These are phyloP conservation scores for Saccharomycopsis fibuligera DNA, from an alignment of 805 yeast genomes.

Conservation along the genomic window DNA sequence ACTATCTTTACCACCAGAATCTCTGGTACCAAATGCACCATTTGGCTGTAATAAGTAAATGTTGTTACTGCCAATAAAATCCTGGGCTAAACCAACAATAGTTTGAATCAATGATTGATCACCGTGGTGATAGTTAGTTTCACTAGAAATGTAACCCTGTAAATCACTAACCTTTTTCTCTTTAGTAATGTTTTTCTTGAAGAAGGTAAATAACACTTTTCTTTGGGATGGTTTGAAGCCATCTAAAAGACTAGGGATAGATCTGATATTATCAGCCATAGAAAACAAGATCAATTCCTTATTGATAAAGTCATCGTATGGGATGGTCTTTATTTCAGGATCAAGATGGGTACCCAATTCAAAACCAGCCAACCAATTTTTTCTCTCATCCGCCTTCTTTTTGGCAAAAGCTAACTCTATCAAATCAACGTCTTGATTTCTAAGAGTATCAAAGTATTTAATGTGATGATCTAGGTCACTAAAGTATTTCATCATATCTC, in stretches of 20 bases:
- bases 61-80: conserved; percentile 89
- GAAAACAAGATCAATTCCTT: conserved; percentile 91
- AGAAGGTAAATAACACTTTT: conserved; percentile 83
- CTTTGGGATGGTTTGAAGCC: conserved; percentile 98
- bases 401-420: conserved; percentile 94
- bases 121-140: conserved; percentile 94
- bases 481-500: conserved; percentile 85
- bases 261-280: conserved; percentile 93
- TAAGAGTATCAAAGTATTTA: conserved; percentile 76
- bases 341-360: conserved; percentile 90
- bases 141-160: conserved; percentile 83
- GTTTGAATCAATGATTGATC: conserved; percentile 84
- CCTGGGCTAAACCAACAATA: conserved; percentile 90
- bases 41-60: conserved; percentile 78
- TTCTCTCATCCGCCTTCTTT: conserved; percentile 93
- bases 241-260: conserved; percentile 89
- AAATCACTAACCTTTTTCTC: conserved; percentile 89
- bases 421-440: conserved; percentile 65
- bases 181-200: conserved; percentile 64
- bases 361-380: conserved; percentile 90
- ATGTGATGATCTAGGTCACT: conserved; percentile 77
- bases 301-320: conserved; percentile 89
- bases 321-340: conserved; percentile 67
- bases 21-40: conserved; percentile 95
- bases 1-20: conserved; percentile 95